Evolutionary conservation across 1,284 basidiomycete genomes (phyloP).

Genomic region (Exobasidium rhododendri): DNA sequence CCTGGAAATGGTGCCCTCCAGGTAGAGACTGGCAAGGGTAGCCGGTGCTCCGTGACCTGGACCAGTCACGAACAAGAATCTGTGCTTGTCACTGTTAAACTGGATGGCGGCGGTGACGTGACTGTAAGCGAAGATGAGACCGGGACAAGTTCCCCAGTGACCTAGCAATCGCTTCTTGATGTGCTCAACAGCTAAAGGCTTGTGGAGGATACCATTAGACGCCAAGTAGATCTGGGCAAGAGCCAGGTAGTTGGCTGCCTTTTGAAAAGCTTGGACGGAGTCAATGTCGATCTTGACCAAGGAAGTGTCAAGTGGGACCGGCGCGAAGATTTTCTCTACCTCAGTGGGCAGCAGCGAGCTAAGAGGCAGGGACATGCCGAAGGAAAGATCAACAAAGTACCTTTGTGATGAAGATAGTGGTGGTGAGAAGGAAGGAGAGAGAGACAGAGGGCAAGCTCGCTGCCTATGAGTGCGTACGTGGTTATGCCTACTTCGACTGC

Average conservation of each 20-base stretch:
- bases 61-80: constrained; percentile 63
- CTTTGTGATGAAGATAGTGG: not conserved
- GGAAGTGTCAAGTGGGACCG: not conserved
- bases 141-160: constrained; percentile 62
- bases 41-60: constrained; percentile 64
- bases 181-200: constrained; percentile 56
- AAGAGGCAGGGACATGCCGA: not conserved
- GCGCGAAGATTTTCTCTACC: not conserved
- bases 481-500: too few species aligned
- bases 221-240: constrained; percentile 70
- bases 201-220: constrained; percentile 67
- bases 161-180: constrained; percentile 74
- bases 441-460: too few species aligned
- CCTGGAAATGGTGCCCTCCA: constrained; percentile 71
- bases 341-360: not conserved
- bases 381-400: too few species aligned
- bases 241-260: constrained; percentile 45
- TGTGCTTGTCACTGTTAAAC: constrained; percentile 8
- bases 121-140: constrained; percentile 72
- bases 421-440: not conserved
- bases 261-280: constrained; percentile 24
- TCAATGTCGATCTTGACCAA: constrained; percentile 18
- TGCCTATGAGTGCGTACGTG: too few species aligned
- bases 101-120: constrained; percentile 72
- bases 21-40: constrained; percentile 73